Evolutionary conservation across 192 early-diverging fungal genomes (phyloP).

Genomic region (Coemansia sp.): DNA sequence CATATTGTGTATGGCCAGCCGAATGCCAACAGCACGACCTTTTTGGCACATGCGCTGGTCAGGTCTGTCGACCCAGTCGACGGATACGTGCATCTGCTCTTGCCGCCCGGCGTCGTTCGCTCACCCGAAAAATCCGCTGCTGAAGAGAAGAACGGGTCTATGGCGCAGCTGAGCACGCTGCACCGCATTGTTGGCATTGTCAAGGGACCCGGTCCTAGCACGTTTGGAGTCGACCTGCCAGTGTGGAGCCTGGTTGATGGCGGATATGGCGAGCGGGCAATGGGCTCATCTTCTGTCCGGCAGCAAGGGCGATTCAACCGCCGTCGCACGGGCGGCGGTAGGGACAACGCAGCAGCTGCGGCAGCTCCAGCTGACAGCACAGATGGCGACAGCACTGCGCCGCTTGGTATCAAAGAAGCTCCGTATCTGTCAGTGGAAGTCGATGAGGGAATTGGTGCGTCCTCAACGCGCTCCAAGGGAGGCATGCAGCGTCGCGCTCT

Average conservation of each 20-base stretch:
- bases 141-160: background rate
- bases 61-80: slow-evolving; percentile 65
- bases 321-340: background rate
- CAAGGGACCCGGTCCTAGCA: slow-evolving; percentile 39
- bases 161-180: background rate
- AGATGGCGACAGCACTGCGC: background rate
- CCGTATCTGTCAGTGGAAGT: slow-evolving; percentile 47
- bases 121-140: background rate
- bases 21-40: slow-evolving; percentile 51
- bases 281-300: slow-evolving; percentile 21
- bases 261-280: slow-evolving; percentile 45
- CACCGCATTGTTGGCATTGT: slow-evolving; percentile 39
- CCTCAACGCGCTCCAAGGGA: slow-evolving; percentile 21
- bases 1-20: slow-evolving; percentile 53
- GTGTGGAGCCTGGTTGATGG: slow-evolving; percentile 42
- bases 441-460: slow-evolving; percentile 48
- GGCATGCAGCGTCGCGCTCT: slow-evolving; percentile 31
- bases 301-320: background rate
- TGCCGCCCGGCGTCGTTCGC: slow-evolving; percentile 41
- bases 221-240: slow-evolving; percentile 37
- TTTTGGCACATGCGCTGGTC: slow-evolving; percentile 67
- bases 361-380: background rate
- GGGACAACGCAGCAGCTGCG: background rate
- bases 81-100: slow-evolving; percentile 61
- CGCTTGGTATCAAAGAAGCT: slow-evolving; percentile 45